Evolutionary conservation across 2,329 filamentous ascomycete genomes (phyloP).

Genomic region (Eutypella sp.): DNA sequence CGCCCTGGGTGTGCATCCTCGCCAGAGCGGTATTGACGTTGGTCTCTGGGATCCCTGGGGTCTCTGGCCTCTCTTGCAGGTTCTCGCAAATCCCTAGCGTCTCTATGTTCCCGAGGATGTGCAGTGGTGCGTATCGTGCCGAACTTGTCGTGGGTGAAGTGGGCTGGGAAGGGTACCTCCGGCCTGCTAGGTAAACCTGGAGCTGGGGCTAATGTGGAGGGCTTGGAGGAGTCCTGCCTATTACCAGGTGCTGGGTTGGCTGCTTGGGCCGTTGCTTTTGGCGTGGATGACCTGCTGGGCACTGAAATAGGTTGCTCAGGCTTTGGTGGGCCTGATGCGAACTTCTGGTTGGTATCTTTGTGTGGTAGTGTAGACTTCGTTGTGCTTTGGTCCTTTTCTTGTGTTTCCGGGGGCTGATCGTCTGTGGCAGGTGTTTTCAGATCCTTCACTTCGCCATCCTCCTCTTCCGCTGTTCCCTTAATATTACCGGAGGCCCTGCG

Average conservation of each 20-base stretch:
- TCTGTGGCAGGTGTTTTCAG: constrained; percentile 28
- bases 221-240: constrained; percentile 28
- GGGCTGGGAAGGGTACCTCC: constrained; percentile 49
- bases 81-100: constrained; percentile 23
- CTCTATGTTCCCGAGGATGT: constrained; percentile 25
- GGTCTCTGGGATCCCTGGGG: constrained; percentile 17
- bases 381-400: constrained; percentile 14
- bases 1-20: too few relatives aligned
- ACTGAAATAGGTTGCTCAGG: constrained; percentile 16
- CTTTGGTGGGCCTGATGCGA: constrained; percentile 14
- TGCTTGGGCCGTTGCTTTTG: constrained; percentile 12
- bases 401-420: constrained; percentile 8
- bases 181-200: constrained; percentile 50
- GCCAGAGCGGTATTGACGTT: too few relatives aligned
- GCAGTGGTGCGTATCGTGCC: constrained; percentile 30
- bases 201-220: constrained; percentile 20
- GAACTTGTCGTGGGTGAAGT: constrained; percentile 42
- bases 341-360: constrained; percentile 14
- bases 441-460: constrained; percentile 71
- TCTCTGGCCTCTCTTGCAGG: constrained; percentile 33
- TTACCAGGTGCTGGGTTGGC: constrained; percentile 14
- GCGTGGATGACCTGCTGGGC: constrained; percentile 19
- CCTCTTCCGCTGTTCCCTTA: constrained; percentile 46
- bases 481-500: constrained; percentile 21
- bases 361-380: constrained; percentile 9